Percentiles rank a stretch among this genome's conserved stretches.
phyloP scores from a whole-genome alignment of 2,329 filamentous ascomycete species.

The Hortaea werneckii region DNA sequence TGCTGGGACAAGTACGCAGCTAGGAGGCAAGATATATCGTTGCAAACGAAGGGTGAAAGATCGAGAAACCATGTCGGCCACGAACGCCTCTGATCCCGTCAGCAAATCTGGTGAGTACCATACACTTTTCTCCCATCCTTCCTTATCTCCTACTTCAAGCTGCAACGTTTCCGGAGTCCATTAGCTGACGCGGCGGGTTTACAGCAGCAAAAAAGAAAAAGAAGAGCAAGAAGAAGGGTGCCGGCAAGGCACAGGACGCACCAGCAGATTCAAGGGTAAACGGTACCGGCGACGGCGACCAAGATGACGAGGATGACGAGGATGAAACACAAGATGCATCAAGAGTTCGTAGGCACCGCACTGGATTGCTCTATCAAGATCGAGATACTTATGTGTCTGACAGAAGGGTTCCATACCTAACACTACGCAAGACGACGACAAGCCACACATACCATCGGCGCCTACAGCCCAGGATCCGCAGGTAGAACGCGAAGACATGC shows the following conservation, averaged over 20 bases:
- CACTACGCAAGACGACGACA: conserved; percentile 12
- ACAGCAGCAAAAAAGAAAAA: conserved; percentile 40
- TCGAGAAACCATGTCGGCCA: conserved; percentile 8
- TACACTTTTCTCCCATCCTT: neutral
- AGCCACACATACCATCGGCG: conserved; percentile 13
- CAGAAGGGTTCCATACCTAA: conserved; percentile 11
- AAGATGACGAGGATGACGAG: conserved; percentile 32
- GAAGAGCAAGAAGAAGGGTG: conserved; percentile 45
- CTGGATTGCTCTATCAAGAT: neutral
- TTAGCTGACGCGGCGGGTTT: conserved; percentile 11
- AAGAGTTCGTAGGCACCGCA: conserved; percentile 7
- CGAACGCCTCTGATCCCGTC: conserved; percentile 5
- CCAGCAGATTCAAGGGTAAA: conserved; percentile 26
- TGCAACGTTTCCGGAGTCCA: neutral
- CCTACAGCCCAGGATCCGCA: conserved; percentile 3
- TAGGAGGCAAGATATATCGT: neutral
- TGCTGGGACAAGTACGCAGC: neutral
- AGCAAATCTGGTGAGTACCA: conserved; percentile 10
- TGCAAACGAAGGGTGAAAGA: neutral
- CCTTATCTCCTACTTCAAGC: neutral
- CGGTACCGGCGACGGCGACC: conserved; percentile 27
- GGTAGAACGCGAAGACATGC: neutral
- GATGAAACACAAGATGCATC: conserved; percentile 21
- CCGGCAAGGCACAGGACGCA: conserved; percentile 33
- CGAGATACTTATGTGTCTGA: neutral